Evolutionary conservation across 2,329 filamentous ascomycete genomes (phyloP).

Genomic region (Apiospora rasikravindrae): DNA sequence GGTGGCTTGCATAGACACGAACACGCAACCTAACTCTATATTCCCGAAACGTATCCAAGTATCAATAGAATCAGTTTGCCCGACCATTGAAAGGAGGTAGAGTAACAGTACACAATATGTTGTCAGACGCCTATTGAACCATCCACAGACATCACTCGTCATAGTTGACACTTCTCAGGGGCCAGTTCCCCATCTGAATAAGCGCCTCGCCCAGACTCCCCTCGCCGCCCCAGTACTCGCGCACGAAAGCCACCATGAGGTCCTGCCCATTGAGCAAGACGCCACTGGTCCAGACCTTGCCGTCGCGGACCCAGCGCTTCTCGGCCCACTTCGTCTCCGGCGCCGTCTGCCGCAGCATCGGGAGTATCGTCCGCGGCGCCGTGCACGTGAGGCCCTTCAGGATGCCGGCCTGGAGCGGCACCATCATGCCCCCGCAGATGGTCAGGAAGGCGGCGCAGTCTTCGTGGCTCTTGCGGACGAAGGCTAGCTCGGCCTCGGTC

Average conservation of each 20-base stretch:
- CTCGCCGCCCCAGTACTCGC: conserved; percentile 36
- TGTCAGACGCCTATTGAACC: background rate
- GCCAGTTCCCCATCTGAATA: conserved; percentile 32
- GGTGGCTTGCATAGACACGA: background rate
- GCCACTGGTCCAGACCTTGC: conserved; percentile 44
- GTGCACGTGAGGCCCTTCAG: conserved; percentile 45
- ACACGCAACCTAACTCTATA: conserved; percentile 1
- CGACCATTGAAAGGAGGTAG: background rate
- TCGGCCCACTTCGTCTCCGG: conserved; percentile 44
- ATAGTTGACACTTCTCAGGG: conserved; percentile 40
- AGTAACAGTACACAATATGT: background rate
- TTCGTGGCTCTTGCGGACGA: conserved; percentile 42
- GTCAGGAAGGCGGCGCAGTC: conserved; percentile 44
- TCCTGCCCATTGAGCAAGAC: conserved; percentile 42
- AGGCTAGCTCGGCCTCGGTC: conserved; percentile 42
- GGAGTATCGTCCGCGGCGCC: conserved; percentile 39
- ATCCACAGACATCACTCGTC: conserved; percentile 26
- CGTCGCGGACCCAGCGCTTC: conserved; percentile 42
- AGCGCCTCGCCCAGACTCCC: conserved; percentile 29
- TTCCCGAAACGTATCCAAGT: background rate
- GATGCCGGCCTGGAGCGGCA: conserved; percentile 41
- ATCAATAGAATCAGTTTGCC: no score
- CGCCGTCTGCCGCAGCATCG: conserved; percentile 31
- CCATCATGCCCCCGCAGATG: conserved; percentile 45
- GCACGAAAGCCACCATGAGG: conserved; percentile 39